phyloP scores from a whole-genome alignment of 768 basidiomycete genomes.

The Coprinopsis marcescibilis region DNA sequence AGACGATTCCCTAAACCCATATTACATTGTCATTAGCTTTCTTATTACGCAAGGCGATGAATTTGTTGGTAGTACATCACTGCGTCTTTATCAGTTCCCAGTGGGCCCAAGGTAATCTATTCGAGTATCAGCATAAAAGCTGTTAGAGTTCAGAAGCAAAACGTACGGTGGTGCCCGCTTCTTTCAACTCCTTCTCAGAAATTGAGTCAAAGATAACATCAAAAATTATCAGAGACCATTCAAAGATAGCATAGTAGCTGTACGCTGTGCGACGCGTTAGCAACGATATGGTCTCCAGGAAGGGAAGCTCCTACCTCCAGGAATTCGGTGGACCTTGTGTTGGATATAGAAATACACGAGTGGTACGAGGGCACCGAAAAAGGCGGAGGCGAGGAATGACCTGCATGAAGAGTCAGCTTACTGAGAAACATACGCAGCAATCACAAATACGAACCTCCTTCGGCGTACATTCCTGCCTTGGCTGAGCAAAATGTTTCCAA shows the following conservation, averaged over 20 bases:
- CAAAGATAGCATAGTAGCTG: conserved; percentile 79
- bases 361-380: conserved; percentile 65
- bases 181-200: conserved; percentile 52
- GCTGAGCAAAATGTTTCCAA: conserved; percentile 57
- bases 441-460: conserved; percentile 49
- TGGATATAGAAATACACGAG: conserved; percentile 82
- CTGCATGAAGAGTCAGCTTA: neutral
- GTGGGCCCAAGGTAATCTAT: conserved; percentile 24
- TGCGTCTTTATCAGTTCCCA: conserved; percentile 6
- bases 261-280: conserved; percentile 49
- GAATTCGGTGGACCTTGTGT: conserved; percentile 74
- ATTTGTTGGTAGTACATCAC: conserved; percentile 32
- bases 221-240: conserved; percentile 76
- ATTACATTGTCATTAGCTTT: conserved; percentile 4
- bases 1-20: neutral
- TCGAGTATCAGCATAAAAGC: neutral
- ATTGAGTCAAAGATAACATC: conserved; percentile 72
- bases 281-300: conserved; percentile 1
- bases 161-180: conserved; percentile 48
- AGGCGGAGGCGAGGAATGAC: conserved; percentile 35
- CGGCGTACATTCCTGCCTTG: conserved; percentile 37
- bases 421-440: conserved; percentile 37
- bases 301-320: conserved; percentile 53
- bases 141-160: neutral
- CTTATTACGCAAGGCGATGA: conserved; percentile 33